Conservation (phyloP, 2,329 filamentous ascomycete species). For the Aspergillus neoniger region DNA sequence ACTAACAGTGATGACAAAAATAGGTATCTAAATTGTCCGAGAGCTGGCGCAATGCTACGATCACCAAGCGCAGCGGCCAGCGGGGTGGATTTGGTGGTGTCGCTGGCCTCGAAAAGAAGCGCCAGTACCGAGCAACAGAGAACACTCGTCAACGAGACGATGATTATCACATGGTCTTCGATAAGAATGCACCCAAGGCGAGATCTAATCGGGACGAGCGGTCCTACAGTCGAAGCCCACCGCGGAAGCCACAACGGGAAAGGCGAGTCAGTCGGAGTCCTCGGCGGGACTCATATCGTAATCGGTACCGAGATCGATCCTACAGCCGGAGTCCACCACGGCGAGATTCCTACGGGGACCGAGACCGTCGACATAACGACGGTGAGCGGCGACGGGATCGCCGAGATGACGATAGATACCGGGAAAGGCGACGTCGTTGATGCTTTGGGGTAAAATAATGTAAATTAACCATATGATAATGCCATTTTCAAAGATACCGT, state of each 20-base stretch:
- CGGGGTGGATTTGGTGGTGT: conserved; percentile 89
- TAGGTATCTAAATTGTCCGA: conserved; percentile 75
- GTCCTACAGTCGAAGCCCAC: conserved; percentile 51
- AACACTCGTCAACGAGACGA: conserved; percentile 50
- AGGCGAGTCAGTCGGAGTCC: conserved; percentile 35
- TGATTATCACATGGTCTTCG: conserved; percentile 79
- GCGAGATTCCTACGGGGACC: conserved; percentile 33
- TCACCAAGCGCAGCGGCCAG: conserved; percentile 69
- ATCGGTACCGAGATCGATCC: conserved; percentile 43
- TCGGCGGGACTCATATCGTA: conserved; percentile 27
- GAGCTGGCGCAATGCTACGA: conserved; percentile 82
- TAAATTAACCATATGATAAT: no score
- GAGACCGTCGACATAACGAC: conserved; percentile 41
- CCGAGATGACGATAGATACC: conserved; percentile 33
- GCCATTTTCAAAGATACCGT: no score
- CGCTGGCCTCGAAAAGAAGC: conserved; percentile 80
- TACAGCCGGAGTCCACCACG: conserved; percentile 33
- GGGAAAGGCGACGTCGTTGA: conserved; percentile 29
- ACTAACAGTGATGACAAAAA: conserved; percentile 28
- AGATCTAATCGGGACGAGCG: conserved; percentile 23
- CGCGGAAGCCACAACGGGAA: conserved; percentile 33
- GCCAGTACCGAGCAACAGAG: conserved; percentile 78
- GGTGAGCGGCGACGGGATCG: conserved; percentile 31
- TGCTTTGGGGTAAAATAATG: not conserved
- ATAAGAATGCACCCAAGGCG: conserved; percentile 49